Base-by-base conservation (phyloP, 495 filamentous ascomycete genomes). In the Aspergillus hancockii region DNA sequence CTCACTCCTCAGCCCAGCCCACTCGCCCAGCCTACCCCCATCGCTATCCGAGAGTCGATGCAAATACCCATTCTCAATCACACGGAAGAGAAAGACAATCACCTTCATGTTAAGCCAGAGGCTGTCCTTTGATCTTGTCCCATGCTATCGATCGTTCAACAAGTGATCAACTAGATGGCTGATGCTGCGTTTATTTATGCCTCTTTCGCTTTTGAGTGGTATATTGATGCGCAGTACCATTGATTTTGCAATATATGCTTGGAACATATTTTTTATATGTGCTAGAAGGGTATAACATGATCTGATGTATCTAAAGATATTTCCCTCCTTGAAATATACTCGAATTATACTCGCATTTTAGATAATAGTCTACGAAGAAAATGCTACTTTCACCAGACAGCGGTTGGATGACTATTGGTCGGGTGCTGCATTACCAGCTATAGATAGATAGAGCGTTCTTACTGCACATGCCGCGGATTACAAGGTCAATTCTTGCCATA, bases 41-140 rank as follows among this genome's bases (percentile, higher is more conserved):
- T 51, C 62, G 59, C 43, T 51, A 53, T 61, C 30, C 70, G 69
- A 46, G 66, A 71, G 6, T 55, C 71, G 12, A 61, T 70, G 23
- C 53, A 54, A 19, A 68, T 78, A 9, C 75, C 75, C 5, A 47
- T 71, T 22, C 66, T 76, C 1, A 67, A 65, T 16, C 62, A 63
- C 34, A 54, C 60, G 23, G 67, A 75, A 43, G 60, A 66, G 21
- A 62, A 69, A 34, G 60, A 60, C 18, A 50, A 55, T 23, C 54
- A 61, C 51, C 50, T 68, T 18, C 62, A 66, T 45, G 54, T 61
- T 12, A 61, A 63, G 47, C 50, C 49, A 12, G 57, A 63, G 30
- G 46, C 55, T n/a, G n/a, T 61, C 4, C 9, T 64, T 31, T 58
- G n/a, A 54, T 19, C 10, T 18, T 7, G 18, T 36, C 10, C 38